Evolutionary conservation across 1,284 basidiomycete genomes (phyloP).

Genomic region (Microbotryum intermedium): DNA sequence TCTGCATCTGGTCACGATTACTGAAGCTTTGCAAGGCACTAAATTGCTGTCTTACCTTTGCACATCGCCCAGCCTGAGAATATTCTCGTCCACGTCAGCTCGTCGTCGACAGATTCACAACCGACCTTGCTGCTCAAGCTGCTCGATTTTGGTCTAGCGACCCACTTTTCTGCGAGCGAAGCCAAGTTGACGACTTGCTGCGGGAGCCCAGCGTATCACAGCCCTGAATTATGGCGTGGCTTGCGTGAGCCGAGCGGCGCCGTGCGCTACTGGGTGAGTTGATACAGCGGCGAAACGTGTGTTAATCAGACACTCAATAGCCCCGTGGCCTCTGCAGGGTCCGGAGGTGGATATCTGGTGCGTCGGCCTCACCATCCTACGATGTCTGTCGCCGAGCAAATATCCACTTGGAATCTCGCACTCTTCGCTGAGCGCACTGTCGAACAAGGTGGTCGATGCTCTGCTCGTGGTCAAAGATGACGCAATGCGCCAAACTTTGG

Average conservation of each 20-base stretch:
- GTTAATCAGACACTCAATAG: neutral
- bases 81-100: constrained; percentile 41
- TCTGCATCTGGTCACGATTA: neutral
- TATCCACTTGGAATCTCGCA: constrained; percentile 50
- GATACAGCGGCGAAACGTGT: no score
- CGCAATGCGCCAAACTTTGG: constrained; percentile 41
- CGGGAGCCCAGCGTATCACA: constrained; percentile 41
- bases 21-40: neutral
- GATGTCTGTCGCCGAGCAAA: constrained; percentile 45
- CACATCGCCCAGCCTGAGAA: constrained; percentile 37
- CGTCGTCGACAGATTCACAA: constrained; percentile 23
- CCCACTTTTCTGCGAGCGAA: constrained; percentile 48
- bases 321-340: constrained; percentile 33
- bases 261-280: constrained; percentile 43
- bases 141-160: constrained; percentile 50
- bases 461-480: constrained; percentile 41
- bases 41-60: neutral
- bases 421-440: constrained; percentile 43
- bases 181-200: constrained; percentile 51
- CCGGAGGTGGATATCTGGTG: constrained; percentile 54
- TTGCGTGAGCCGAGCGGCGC: constrained; percentile 45
- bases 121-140: constrained; percentile 41
- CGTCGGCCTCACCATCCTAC: constrained; percentile 47
- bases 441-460: constrained; percentile 40
- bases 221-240: constrained; percentile 48